phyloP scores from a whole-genome alignment of 805 yeast species.

The Candida broadrunensis region DNA sequence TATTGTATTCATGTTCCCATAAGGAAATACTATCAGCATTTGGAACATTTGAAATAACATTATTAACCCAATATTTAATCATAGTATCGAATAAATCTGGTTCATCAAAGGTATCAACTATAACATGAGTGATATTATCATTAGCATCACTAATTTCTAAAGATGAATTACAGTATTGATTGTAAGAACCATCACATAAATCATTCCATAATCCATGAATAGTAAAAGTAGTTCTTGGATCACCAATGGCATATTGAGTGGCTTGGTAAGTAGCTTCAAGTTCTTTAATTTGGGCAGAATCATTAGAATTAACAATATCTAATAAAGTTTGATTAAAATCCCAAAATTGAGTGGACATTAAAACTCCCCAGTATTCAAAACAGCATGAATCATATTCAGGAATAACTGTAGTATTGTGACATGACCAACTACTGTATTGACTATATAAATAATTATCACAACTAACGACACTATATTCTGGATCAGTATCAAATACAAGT shows the following conservation, averaged over 20 bases:
- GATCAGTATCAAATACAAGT: background rate
- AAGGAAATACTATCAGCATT: constrained; percentile 19
- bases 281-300: background rate
- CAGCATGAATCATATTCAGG: constrained; percentile 48
- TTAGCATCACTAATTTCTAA: constrained; percentile 25
- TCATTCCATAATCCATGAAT: constrained; percentile 46
- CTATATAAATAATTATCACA: constrained; percentile 28
- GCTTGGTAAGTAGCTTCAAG: constrained; percentile 9
- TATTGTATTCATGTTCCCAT: constrained; percentile 44
- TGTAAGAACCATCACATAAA: constrained; percentile 37
- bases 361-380: constrained; percentile 38
- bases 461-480: constrained; percentile 12
- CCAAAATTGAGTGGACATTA: constrained; percentile 43
- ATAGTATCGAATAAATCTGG: constrained; percentile 24
- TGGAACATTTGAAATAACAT: constrained; percentile 9
- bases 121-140: constrained; percentile 15
- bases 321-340: constrained; percentile 14
- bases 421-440: constrained; percentile 20
- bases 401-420: constrained; percentile 5
- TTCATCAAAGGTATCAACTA: constrained; percentile 24
- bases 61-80: constrained; percentile 25
- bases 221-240: constrained; percentile 24
- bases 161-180: constrained; percentile 31
- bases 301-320: constrained; percentile 7
- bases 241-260: constrained; percentile 8